Evolutionary conservation across 108 stramenopile species (phyloP).

Genomic region (Nannochloropsis gaditana): DNA sequence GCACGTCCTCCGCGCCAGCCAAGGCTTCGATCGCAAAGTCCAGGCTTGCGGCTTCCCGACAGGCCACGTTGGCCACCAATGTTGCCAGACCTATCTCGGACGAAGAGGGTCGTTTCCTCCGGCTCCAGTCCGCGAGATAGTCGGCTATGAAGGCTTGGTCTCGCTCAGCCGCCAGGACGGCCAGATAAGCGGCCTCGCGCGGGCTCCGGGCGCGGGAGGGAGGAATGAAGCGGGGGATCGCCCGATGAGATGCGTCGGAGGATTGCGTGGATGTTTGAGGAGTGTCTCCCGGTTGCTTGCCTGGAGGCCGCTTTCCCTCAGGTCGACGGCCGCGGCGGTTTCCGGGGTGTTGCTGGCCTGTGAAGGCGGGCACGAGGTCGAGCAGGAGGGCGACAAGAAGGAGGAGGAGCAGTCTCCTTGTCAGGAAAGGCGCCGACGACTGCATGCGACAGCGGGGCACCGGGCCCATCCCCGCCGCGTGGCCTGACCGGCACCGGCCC

Average conservation of each 20-base stretch:
- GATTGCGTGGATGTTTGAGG: background rate
- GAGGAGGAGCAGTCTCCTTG: background rate
- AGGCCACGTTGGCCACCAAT: background rate
- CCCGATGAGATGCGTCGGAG: background rate
- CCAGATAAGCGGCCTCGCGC: background rate
- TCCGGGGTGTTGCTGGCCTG: background rate
- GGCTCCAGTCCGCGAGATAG: background rate
- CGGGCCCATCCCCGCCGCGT: too few relatives aligned
- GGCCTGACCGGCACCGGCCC: too few relatives aligned
- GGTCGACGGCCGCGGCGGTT: too few relatives aligned
- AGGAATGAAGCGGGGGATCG: background rate
- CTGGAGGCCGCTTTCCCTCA: too few relatives aligned
- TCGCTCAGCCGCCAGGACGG: background rate
- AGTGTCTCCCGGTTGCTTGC: too few relatives aligned
- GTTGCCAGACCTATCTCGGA: background rate
- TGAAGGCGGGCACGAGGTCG: background rate
- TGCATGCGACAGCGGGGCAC: too few relatives aligned
- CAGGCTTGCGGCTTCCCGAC: background rate
- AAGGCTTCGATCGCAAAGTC: background rate
- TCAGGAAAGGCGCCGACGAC: too few relatives aligned
- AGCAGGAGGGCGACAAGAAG: background rate
- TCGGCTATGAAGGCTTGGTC: slow-evolving; percentile 12
- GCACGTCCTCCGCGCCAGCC: background rate
- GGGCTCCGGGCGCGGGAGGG: background rate
- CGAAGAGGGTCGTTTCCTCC: background rate